Evolutionary conservation across 2,329 filamentous ascomycete species (phyloP), one percentile per base, ranked within the genome.

Genomic region (Pseudofabraea citricarpa): DNA sequence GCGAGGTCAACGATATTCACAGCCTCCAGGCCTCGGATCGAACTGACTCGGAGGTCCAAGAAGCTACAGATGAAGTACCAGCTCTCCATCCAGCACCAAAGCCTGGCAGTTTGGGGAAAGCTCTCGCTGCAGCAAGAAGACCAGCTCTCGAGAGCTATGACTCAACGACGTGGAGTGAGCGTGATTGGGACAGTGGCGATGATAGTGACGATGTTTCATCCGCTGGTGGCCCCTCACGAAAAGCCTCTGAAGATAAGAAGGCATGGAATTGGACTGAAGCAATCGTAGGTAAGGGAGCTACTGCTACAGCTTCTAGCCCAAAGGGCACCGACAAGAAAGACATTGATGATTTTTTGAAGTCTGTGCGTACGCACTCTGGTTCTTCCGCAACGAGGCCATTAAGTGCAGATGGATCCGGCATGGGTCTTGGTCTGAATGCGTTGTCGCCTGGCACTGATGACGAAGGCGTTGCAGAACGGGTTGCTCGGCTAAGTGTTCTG

Each of bases 141-240:
- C 39, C 36, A 15, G 37, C 36, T n/a, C n/a, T 33, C 29, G 41
- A 47, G 36, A 54, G 59, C 20, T 54, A 56, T 36, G 81, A 84
- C 53, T 82, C 47, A 21, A 44, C 47, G 4, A 41, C 77, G 3
- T 68, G 75, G 42, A 73, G 71, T 4, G 87, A 83, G 83, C 84
- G 78, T 58, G 82, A 86, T 38, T 68, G 73, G 9, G 80, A 85
- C 58, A 83, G 79, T 67, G 68, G 68, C 8, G 78, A 82, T 50
- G 70, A 74, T 44, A 69, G 66, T 38, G 67, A 70, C 40, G 62
- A 66, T 44, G 67, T 71, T 36, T 65, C 65, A 36, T 58, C 64
- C 22, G 41, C 44, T 52, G 32, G 48, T 52, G 41, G 43, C 50
- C 40, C 19, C 9, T 12, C 35, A 13, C 18, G n/a, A 22, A 19